phyloP scores from a whole-genome alignment of 2,329 filamentous ascomycete genomes.

The Fusarium pseudonygamai region DNA sequence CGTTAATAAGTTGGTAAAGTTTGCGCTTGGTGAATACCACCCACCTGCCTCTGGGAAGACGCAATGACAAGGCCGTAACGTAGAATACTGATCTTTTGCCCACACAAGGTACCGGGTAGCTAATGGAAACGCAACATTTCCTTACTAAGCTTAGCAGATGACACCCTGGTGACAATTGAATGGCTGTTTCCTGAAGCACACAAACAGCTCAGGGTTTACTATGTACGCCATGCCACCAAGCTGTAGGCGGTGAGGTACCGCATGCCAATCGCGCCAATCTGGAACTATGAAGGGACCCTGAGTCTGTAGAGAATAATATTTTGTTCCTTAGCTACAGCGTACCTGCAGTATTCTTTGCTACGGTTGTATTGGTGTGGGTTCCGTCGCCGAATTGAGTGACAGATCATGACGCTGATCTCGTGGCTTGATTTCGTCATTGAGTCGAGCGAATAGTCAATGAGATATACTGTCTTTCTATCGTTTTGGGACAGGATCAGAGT shows the following conservation, averaged over 20 bases:
- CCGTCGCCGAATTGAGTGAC: neutral
- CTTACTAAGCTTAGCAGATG: conserved; percentile 17
- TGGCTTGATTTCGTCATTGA: neutral
- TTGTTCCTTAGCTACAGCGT: conserved; percentile 28
- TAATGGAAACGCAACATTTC: conserved; percentile 1
- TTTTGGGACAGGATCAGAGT: neutral
- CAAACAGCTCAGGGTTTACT: conserved; percentile 32
- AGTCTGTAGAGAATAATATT: conserved; percentile 15
- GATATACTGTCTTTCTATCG: neutral
- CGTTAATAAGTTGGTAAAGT: conserved; percentile 19
- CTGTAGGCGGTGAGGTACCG: conserved; percentile 34
- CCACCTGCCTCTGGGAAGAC: conserved; percentile 26
- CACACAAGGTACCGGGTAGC: neutral
- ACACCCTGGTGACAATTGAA: conserved; percentile 20
- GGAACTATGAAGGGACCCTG: conserved; percentile 7
- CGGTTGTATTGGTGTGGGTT: conserved; percentile 5
- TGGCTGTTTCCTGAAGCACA: conserved; percentile 30
- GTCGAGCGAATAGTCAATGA: neutral
- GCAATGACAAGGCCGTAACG: conserved; percentile 32
- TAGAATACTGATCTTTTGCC: neutral
- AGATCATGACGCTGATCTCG: neutral
- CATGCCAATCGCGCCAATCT: conserved; percentile 36
- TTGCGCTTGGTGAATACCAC: conserved; percentile 9
- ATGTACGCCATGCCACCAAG: conserved; percentile 28
- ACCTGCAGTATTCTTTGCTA: conserved; percentile 28